Percentiles rank a stretch among this genome's conserved stretches.
Evolutionary conservation across 768 basidiomycete genomes (phyloP).

Genomic region (Trametes coccinea): DNA sequence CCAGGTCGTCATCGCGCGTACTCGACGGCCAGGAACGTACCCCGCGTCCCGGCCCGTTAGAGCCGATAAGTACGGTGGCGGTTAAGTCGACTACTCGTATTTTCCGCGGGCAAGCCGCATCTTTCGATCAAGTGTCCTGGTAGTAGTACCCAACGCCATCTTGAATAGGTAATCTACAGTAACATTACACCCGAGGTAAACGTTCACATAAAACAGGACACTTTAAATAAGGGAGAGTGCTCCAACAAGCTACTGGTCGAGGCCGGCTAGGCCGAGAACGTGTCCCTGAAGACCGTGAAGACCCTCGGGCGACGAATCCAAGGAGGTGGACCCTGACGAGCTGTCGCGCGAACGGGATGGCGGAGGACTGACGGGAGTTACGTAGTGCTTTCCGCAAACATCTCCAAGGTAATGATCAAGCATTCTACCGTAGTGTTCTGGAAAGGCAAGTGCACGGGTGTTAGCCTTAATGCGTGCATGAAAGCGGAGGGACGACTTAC

Average conservation of each 20-base stretch:
- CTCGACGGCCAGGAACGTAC: neutral
- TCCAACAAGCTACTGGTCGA: no score
- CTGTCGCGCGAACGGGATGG: neutral
- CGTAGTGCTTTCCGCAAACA: slow-evolving; percentile 29
- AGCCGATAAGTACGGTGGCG: neutral
- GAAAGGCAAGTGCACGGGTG: neutral
- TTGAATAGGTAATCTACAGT: no score
- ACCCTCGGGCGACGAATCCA: neutral
- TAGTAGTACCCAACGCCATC: no score
- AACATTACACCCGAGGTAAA: no score
- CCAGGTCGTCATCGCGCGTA: neutral
- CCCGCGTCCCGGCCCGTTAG: neutral
- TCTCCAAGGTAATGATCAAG: slow-evolving; percentile 41
- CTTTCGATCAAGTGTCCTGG: no score
- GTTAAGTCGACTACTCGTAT: neutral
- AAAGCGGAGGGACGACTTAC: slow-evolving; percentile 30
- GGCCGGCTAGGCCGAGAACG: no score
- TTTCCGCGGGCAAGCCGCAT: neutral
- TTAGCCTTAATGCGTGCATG: neutral
- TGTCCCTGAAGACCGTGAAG: no score
- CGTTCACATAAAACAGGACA: no score
- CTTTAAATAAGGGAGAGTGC: no score
- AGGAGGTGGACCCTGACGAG: neutral
- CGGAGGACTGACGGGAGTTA: slow-evolving; percentile 1
- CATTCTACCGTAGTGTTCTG: slow-evolving; percentile 57